Evolutionary conservation across 1,284 basidiomycete genomes (phyloP).

Genomic region (Trichosporon sp.): DNA sequence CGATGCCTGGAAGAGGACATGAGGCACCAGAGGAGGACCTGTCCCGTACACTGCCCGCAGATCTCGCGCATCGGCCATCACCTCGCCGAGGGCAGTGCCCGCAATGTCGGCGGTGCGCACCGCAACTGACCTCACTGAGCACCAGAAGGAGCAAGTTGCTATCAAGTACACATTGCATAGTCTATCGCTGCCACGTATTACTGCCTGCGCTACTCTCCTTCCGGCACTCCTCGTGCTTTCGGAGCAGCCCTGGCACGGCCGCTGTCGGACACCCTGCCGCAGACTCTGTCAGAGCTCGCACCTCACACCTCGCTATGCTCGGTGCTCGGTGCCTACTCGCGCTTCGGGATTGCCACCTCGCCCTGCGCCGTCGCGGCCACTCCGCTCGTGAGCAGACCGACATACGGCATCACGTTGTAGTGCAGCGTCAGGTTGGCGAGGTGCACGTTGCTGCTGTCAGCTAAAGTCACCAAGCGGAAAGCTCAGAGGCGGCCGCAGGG

Average conservation of each 20-base stretch:
- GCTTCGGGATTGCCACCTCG: slow-evolving; percentile 33
- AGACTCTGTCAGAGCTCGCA: background rate
- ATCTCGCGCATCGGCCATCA: slow-evolving; percentile 4
- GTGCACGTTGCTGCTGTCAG: slow-evolving; percentile 43
- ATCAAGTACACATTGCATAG: background rate
- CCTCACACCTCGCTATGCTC: slow-evolving; percentile 3
- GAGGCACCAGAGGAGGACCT: background rate
- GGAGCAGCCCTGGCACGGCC: too few relatives aligned
- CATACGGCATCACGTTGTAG: slow-evolving; percentile 58
- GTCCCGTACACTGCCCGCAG: background rate
- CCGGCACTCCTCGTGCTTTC: too few relatives aligned
- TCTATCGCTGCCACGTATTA: background rate
- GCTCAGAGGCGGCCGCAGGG: too few relatives aligned
- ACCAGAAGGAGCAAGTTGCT: background rate
- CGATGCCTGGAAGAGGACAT: background rate
- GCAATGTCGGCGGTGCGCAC: background rate
- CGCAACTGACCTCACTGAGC: too few relatives aligned
- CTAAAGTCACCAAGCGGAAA: background rate
- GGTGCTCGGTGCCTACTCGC: background rate
- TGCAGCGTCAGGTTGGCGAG: slow-evolving; percentile 54
- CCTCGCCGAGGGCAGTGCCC: background rate
- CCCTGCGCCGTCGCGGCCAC: slow-evolving; percentile 52
- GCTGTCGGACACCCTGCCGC: too few relatives aligned
- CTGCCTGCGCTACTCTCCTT: too few relatives aligned
- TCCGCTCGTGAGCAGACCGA: slow-evolving; percentile 54